Percentiles rank a stretch among this genome's conserved stretches.
Evolutionary conservation across 257 asterid species (phyloP).

Genomic region (Handroanthus guayacan): DNA sequence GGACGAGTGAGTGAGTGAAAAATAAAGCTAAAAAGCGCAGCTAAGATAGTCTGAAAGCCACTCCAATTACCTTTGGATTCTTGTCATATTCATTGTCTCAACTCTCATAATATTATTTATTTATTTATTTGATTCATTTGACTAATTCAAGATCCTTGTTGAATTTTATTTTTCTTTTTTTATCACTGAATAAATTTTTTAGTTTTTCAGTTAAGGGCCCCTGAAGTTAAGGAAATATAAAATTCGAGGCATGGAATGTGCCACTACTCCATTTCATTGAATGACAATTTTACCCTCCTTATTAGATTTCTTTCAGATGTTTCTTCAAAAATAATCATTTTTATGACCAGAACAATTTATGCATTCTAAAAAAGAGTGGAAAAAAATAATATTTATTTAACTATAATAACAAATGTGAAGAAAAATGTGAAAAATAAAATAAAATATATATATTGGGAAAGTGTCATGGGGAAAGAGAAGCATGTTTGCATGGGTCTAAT

Average conservation of each 20-base stretch:
- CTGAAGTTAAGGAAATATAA: neutral
- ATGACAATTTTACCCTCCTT: no score
- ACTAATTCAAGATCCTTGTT: constrained; percentile 28
- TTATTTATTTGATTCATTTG: constrained; percentile 13
- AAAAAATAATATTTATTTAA: neutral
- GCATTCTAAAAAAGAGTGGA: neutral
- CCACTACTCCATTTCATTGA: no score
- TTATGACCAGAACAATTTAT: no score
- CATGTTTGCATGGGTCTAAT: constrained; percentile 38
- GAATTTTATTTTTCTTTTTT: constrained; percentile 9
- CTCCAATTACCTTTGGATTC: constrained; percentile 41
- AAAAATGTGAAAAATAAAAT: no score
- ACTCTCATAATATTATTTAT: constrained; percentile 5
- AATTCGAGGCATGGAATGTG: constrained; percentile 23
- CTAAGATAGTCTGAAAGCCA: constrained; percentile 21
- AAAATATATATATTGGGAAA: neutral
- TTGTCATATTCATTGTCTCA: constrained; percentile 38
- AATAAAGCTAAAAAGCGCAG: constrained; percentile 23
- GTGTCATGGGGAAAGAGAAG: constrained; percentile 18
- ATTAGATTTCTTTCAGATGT: neutral
- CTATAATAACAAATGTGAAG: neutral
- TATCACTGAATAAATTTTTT: neutral
- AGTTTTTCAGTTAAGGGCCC: neutral
- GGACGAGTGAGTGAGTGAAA: constrained; percentile 34
- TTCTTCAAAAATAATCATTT: neutral